Percentiles rank a stretch among this genome's conserved stretches.
Conservation (phyloP, 106 monocot species). For the Gastrodia elata region DNA sequence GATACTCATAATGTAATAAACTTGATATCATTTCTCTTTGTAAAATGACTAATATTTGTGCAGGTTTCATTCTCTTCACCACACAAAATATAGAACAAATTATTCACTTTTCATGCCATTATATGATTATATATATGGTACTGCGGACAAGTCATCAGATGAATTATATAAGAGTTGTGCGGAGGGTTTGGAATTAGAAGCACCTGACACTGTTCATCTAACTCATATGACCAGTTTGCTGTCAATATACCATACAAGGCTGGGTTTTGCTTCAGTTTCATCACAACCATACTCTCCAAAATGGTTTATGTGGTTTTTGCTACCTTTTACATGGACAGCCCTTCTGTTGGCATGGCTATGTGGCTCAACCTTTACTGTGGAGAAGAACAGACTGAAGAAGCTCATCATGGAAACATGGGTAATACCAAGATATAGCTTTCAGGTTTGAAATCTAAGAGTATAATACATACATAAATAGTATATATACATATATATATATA, state of each 20-base stretch:
- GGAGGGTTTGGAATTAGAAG: slow-evolving; percentile 30
- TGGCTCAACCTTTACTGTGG: slow-evolving; percentile 30
- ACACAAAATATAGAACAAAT: slow-evolving; percentile 75
- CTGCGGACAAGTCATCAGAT: slow-evolving; percentile 36
- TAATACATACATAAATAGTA: too few relatives aligned
- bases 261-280: slow-evolving; percentile 52
- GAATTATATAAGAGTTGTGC: slow-evolving; percentile 34
- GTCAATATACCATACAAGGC: slow-evolving; percentile 41
- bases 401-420: slow-evolving; percentile 52
- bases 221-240: slow-evolving; percentile 48
- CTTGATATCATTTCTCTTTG: not conserved
- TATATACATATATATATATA: too few relatives aligned
- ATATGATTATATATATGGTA: slow-evolving; percentile 71
- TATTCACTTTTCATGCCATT: slow-evolving; percentile 87
- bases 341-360: slow-evolving; percentile 21
- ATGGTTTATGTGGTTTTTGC: slow-evolving; percentile 24
- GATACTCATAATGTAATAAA: too few relatives aligned
- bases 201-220: slow-evolving; percentile 42
- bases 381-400: slow-evolving; percentile 48
- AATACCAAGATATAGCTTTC: slow-evolving; percentile 55
- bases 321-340: slow-evolving; percentile 21
- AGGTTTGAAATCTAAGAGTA: too few relatives aligned
- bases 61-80: slow-evolving; percentile 83
- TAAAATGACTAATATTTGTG: not conserved
- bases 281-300: slow-evolving; percentile 41